These are phyloP conservation scores for Aspergillus aculeatinus DNA, from an alignment of 2,329 filamentous ascomycete genomes.

Conservation along the genomic window DNA sequence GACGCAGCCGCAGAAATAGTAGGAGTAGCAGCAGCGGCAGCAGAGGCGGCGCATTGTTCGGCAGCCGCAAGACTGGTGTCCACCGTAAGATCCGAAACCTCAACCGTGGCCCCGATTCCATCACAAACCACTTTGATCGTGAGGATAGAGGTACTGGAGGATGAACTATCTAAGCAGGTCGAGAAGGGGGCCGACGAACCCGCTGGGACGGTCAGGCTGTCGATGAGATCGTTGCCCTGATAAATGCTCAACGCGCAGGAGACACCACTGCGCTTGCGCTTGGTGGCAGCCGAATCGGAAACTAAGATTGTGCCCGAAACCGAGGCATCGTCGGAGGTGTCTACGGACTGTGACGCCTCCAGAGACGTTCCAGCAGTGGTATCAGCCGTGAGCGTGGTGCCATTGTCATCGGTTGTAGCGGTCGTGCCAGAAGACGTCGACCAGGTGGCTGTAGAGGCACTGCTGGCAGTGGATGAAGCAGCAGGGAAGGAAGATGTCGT, in stretches of 20 bases:
- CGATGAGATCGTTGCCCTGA: neutral
- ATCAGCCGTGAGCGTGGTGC: neutral
- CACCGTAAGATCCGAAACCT: neutral
- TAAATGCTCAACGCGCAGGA: neutral
- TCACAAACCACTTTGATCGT: neutral
- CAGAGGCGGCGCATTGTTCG: neutral
- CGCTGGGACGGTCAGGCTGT: neutral
- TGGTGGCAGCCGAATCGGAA: neutral
- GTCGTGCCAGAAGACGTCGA: neutral
- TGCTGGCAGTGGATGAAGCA: neutral
- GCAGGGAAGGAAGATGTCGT: neutral
- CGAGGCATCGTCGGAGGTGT: neutral
- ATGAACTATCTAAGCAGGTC: neutral
- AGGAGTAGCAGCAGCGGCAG: neutral
- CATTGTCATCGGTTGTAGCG: neutral
- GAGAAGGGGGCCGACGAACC: neutral
- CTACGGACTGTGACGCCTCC: neutral
- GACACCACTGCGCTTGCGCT: neutral
- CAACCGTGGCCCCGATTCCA: neutral
- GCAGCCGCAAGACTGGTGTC: neutral
- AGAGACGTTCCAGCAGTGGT: neutral
- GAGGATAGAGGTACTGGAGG: neutral
- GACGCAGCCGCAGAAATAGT: neutral
- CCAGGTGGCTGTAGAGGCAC: neutral
- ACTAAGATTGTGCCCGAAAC: neutral